Conservation (phyloP, 495 filamentous ascomycete genomes). For the Umbilicaria muhlenbergii region DNA sequence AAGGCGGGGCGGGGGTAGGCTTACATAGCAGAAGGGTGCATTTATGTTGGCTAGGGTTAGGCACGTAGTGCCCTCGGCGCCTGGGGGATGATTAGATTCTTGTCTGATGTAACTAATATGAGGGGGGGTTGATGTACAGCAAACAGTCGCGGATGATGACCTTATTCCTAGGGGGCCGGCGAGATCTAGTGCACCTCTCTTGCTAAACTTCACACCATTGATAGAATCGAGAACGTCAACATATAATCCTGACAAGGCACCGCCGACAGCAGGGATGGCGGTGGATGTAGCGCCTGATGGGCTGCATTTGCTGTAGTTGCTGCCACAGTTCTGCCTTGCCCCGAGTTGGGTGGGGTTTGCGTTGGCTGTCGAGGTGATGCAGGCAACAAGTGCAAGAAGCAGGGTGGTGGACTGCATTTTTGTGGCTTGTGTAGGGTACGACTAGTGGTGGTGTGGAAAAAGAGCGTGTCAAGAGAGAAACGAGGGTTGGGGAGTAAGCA, state of each 20-base stretch:
- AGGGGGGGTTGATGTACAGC: slow-evolving; percentile 6
- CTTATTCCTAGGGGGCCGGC: neutral
- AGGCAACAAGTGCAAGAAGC: too few species aligned
- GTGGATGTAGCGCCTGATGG: slow-evolving; percentile 15
- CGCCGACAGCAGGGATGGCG: slow-evolving; percentile 14
- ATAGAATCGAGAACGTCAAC: slow-evolving; percentile 16
- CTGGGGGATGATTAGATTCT: slow-evolving; percentile 3
- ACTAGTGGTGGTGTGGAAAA: too few species aligned
- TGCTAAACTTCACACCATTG: slow-evolving; percentile 10
- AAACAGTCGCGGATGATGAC: slow-evolving; percentile 9
- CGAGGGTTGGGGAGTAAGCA: too few species aligned
- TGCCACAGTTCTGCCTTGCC: slow-evolving; percentile 5
- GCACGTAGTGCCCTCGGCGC: slow-evolving; percentile 16
- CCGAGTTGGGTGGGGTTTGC: neutral
- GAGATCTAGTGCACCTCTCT: slow-evolving; percentile 5
- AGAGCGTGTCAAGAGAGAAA: too few species aligned
- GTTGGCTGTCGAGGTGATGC: neutral
- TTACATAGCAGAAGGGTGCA: slow-evolving; percentile 21
- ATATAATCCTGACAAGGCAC: slow-evolving; percentile 13
- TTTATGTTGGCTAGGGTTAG: slow-evolving; percentile 14
- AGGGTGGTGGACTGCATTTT: too few species aligned
- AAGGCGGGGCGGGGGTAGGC: too few species aligned
- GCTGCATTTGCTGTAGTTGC: slow-evolving; percentile 5
- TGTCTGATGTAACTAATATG: neutral
- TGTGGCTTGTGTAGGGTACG: too few species aligned